Conservation (phyloP, 306 rosid species). For the Vicia villosa region DNA sequence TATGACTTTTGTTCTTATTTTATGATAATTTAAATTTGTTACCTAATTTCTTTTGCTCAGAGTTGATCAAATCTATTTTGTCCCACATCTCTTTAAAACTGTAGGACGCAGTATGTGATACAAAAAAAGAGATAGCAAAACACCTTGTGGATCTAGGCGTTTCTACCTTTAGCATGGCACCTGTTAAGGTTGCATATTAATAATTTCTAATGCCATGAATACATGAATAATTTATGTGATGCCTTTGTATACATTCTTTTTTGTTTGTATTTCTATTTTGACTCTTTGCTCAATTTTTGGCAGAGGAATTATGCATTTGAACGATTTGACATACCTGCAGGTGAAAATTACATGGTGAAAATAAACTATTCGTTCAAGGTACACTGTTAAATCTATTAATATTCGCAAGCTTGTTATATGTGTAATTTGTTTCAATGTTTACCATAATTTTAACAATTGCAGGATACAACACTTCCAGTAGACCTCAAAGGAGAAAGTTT, state of each 20-base stretch:
- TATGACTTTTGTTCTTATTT: constrained; percentile 13
- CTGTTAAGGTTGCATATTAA: constrained; percentile 73
- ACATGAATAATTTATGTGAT: constrained; percentile 20
- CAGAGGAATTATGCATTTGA: constrained; percentile 97
- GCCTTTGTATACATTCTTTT: constrained; percentile 7
- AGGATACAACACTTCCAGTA: constrained; percentile 78
- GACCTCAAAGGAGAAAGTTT: constrained; percentile 80
- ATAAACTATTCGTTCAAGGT: constrained; percentile 92
- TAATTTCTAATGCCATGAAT: constrained; percentile 11
- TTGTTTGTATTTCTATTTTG: constrained; percentile 25
- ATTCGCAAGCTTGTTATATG: constrained; percentile 15
- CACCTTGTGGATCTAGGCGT: constrained; percentile 66
- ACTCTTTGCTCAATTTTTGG: no score
- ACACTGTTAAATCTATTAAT: constrained; percentile 33
- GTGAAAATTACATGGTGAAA: constrained; percentile 84
- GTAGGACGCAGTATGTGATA: constrained; percentile 68
- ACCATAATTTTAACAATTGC: constrained; percentile 27
- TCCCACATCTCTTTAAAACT: constrained; percentile 23
- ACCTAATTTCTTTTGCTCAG: constrained; percentile 21
- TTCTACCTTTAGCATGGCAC: constrained; percentile 77
- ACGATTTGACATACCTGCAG: constrained; percentile 72
- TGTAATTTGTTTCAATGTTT: constrained; percentile 1
- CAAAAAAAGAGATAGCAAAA: constrained; percentile 71
- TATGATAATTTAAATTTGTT: constrained; percentile 23
- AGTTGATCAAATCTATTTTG: constrained; percentile 19